Percentiles rank a stretch among this genome's conserved stretches.
Conservation (phyloP, 2,329 filamentous ascomycete species). For the Aspergillus clavatus region DNA sequence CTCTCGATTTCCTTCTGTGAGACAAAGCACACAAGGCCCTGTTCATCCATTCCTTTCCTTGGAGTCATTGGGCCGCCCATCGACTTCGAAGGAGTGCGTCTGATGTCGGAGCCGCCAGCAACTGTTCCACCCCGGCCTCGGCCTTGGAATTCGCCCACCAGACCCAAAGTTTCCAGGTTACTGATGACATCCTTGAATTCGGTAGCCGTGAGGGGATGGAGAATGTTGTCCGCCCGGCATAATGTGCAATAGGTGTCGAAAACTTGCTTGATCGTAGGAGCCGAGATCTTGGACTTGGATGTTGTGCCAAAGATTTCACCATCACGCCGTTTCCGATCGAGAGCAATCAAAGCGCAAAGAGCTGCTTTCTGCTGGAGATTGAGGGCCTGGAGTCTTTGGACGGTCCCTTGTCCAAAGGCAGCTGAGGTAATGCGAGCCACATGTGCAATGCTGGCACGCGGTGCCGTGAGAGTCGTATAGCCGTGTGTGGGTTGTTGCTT, state of each 20-base stretch:
- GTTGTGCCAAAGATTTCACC: slow-evolving; percentile 48
- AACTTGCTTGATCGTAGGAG: slow-evolving; percentile 76
- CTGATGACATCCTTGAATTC: slow-evolving; percentile 92
- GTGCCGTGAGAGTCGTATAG: slow-evolving; percentile 73
- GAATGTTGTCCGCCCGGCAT: slow-evolving; percentile 80
- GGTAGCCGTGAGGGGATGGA: slow-evolving; percentile 82
- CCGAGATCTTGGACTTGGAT: slow-evolving; percentile 54
- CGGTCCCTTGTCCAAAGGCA: slow-evolving; percentile 83
- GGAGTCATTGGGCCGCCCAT: slow-evolving; percentile 52
- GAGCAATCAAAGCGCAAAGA: slow-evolving; percentile 77
- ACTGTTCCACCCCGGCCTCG: slow-evolving; percentile 62
- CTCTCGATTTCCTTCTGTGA: slow-evolving; percentile 73
- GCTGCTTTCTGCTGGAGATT: slow-evolving; percentile 97
- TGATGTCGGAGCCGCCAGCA: slow-evolving; percentile 40
- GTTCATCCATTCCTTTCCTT: slow-evolving; percentile 62
- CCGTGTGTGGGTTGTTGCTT: slow-evolving; percentile 42
- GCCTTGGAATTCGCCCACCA: slow-evolving; percentile 67
- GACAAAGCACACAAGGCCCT: slow-evolving; percentile 71
- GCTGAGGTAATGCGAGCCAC: slow-evolving; percentile 86
- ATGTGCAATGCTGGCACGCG: slow-evolving; percentile 82
- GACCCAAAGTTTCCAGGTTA: slow-evolving; percentile 80
- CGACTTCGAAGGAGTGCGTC: slow-evolving; percentile 68
- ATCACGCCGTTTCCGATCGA: slow-evolving; percentile 66
- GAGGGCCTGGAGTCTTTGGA: slow-evolving; percentile 75
- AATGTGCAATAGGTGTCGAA: slow-evolving; percentile 79